These are phyloP conservation scores for Globisporangium spinosum DNA, from an alignment of 352 stramenopile genomes.

Conservation along the genomic window DNA sequence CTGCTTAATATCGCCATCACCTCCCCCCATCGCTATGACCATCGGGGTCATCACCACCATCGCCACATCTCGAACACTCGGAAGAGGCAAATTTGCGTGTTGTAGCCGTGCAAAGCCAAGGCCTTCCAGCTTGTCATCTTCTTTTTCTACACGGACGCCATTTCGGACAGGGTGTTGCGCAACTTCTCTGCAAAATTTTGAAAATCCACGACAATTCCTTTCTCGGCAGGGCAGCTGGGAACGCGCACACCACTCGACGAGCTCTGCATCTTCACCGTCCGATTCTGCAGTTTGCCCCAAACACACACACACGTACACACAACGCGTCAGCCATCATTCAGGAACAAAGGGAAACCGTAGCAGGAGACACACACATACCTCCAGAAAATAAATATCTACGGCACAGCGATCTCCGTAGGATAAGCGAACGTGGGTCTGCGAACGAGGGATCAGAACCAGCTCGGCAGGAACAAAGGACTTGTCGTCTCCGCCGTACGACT, in stretches of 20 bases:
- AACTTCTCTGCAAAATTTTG: slow-evolving; percentile 82
- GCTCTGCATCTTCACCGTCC: slow-evolving; percentile 82
- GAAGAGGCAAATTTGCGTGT: neutral
- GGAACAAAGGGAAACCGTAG: neutral
- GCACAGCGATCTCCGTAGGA: slow-evolving; percentile 82
- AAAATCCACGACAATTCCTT: slow-evolving; percentile 64
- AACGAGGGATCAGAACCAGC: slow-evolving; percentile 80
- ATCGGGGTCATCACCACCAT: neutral
- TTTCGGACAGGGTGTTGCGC: slow-evolving; percentile 80
- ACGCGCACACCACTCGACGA: slow-evolving; percentile 73
- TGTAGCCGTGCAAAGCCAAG: too few species aligned
- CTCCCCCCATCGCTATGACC: too few species aligned
- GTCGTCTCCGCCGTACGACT: slow-evolving; percentile 81
- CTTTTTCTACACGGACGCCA: slow-evolving; percentile 64
- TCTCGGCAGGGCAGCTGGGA: slow-evolving; percentile 68
- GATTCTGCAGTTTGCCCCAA: slow-evolving; percentile 42
- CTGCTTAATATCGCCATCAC: neutral
- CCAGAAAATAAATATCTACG: slow-evolving; percentile 90
- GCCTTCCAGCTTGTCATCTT: neutral
- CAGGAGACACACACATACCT: slow-evolving; percentile 31
- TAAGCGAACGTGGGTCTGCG: slow-evolving; percentile 79
- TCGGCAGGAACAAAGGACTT: slow-evolving; percentile 84
- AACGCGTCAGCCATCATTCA: neutral
- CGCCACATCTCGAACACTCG: neutral
- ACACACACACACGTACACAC: neutral